Evolutionary conservation across 495 filamentous ascomycete genomes (phyloP), one percentile per base, ranked within the genome.

Genomic region (Physcia stellaris): DNA sequence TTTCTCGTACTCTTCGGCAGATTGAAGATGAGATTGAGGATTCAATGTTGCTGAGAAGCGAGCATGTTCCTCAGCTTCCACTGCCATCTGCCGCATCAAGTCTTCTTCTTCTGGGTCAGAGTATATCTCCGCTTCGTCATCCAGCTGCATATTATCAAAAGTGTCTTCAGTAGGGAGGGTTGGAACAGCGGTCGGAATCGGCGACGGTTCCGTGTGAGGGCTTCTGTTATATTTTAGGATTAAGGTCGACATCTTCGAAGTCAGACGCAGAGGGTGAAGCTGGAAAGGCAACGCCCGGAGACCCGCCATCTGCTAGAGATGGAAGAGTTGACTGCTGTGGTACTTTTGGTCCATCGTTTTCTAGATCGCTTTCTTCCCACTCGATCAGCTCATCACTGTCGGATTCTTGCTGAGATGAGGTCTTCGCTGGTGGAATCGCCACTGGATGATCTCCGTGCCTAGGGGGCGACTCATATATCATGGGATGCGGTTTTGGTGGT

Each of bases 81-180:
- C 72, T 7, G 84, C 85, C 45, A 98, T 73, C 44, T 87, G 84
- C 18, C 69, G 71, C 28, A 96, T 63, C 4, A 96, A 66, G 35
- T 90, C 86, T 56, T 86, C 85, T 43, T 96, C 88, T 60, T 94
- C 88, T 0, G 86, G 79, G 46, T 96, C 88, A 20, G 77, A 84
- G 48, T 80, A 83, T 20, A 54, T 43, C 5, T 77, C 67, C 24
- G 46, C 60, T 24, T 57, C 47, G 23, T 64, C 57, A 1, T 59
- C 48, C 24, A 59, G 42, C 10, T 50, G n/a, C 32, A 46, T 51
- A 6, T 51, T 58, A 31, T 11, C 17, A 41, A 45, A 39, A 20
- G 43, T 40, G 35, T 48, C 35, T 24, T 16, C 29, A 29, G 36
- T 42, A 0, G 24, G 36, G n/a, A n/a, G n/a, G n/a, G n/a, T n/a